Percentiles rank a stretch among this genome's conserved stretches.
Evolutionary conservation across 805 yeast species (phyloP).

Genomic region (Lipomyces anomalus): DNA sequence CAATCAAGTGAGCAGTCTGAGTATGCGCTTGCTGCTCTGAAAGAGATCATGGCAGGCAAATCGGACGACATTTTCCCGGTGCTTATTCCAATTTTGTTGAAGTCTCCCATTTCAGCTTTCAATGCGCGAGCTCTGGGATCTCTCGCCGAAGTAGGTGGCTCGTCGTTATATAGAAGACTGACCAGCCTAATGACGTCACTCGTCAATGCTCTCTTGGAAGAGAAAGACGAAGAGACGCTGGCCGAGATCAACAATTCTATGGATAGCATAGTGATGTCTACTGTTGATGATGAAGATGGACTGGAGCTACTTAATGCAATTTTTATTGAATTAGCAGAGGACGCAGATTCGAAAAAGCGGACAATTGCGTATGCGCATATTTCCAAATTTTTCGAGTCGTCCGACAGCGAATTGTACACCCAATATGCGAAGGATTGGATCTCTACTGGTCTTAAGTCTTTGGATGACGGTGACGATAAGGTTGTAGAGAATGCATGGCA

Average conservation of each 20-base stretch:
- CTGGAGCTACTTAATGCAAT: slow-evolving; percentile 80
- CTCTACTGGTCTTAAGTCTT: slow-evolving; percentile 57
- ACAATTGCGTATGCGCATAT: slow-evolving; percentile 60
- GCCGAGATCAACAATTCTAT: slow-evolving; percentile 43
- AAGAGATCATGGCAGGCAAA: slow-evolving; percentile 86
- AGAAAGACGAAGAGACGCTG: slow-evolving; percentile 40
- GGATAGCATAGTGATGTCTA: slow-evolving; percentile 63
- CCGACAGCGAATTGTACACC: slow-evolving; percentile 59
- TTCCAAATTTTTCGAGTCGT: slow-evolving; percentile 61
- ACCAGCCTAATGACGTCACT: slow-evolving; percentile 68
- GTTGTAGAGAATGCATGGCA: slow-evolving; percentile 62
- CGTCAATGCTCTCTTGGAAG: slow-evolving; percentile 46
- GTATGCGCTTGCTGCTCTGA: slow-evolving; percentile 77
- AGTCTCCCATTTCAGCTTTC: slow-evolving; percentile 73
- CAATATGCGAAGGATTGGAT: slow-evolving; percentile 72
- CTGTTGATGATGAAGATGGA: slow-evolving; percentile 72
- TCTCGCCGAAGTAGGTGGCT: slow-evolving; percentile 84
- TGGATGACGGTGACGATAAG: slow-evolving; percentile 61
- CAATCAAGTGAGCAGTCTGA: slow-evolving; percentile 54
- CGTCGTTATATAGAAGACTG: slow-evolving; percentile 67
- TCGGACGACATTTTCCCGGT: slow-evolving; percentile 92
- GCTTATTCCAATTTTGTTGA: slow-evolving; percentile 74
- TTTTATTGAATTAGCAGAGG: slow-evolving; percentile 65
- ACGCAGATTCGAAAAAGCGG: slow-evolving; percentile 63
- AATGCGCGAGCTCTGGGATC: slow-evolving; percentile 86